Percentiles rank a stretch among this genome's conserved stretches.
Conservation (phyloP, 768 basidiomycete species). For the Pleurotus sapidus region DNA sequence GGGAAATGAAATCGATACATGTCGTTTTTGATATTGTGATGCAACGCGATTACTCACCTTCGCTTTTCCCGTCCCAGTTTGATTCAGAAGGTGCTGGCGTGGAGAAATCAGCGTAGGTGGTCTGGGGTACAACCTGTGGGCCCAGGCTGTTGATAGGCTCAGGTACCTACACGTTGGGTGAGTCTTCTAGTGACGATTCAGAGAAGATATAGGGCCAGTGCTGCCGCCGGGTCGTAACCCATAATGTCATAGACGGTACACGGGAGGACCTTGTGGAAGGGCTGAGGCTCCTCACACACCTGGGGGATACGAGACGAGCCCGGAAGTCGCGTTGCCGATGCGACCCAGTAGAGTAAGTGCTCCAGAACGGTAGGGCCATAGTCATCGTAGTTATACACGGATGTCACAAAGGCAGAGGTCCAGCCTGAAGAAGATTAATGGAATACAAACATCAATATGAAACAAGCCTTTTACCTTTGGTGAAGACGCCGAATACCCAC, state of each 20-base stretch:
- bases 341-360: slow-evolving; percentile 52
- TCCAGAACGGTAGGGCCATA: slow-evolving; percentile 47
- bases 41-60: slow-evolving; percentile 22
- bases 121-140: slow-evolving; percentile 23
- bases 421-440: slow-evolving; percentile 34
- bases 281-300: slow-evolving; percentile 31
- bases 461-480: slow-evolving; percentile 35
- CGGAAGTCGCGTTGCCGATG: slow-evolving; percentile 43
- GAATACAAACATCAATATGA: neutral
- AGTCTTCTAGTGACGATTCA: neutral
- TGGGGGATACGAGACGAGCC: slow-evolving; percentile 31
- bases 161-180: slow-evolving; percentile 33
- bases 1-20: slow-evolving; percentile 5
- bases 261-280: slow-evolving; percentile 16
- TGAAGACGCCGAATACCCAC: slow-evolving; percentile 63
- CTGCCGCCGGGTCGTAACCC: slow-evolving; percentile 21
- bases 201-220: slow-evolving; percentile 21
- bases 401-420: slow-evolving; percentile 49
- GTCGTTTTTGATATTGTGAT: neutral
- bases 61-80: slow-evolving; percentile 40
- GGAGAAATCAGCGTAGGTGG: slow-evolving; percentile 19
- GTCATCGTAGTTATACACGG: slow-evolving; percentile 37
- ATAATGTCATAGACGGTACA: slow-evolving; percentile 29
- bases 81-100: slow-evolving; percentile 35
- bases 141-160: slow-evolving; percentile 32